These are phyloP conservation scores for Venturia pyrina DNA, from an alignment of 2,329 filamentous ascomycete species.

Conservation along the genomic window DNA sequence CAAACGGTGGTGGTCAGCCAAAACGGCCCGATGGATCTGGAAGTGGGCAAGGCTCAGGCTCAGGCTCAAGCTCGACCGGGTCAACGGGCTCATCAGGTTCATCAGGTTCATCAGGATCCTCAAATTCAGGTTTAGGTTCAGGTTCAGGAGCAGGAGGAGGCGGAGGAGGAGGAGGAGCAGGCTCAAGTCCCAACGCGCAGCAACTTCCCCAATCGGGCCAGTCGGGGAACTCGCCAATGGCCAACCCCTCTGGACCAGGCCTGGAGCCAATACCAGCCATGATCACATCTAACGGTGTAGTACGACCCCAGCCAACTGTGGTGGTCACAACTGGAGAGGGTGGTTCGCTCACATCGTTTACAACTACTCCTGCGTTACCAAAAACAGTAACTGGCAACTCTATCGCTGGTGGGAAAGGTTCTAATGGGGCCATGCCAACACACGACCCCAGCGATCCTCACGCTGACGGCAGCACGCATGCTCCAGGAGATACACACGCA, in stretches of 20 bases:
- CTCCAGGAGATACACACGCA: not conserved
- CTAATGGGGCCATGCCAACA: not conserved
- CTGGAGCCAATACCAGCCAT: not conserved
- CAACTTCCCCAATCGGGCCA: not conserved
- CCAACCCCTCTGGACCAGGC: not conserved
- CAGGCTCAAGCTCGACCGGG: not conserved
- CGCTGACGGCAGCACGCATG: not conserved
- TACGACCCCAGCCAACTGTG: not conserved
- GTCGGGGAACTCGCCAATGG: not conserved
- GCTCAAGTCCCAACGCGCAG: not conserved
- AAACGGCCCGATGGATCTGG: slow-evolving; percentile 1
- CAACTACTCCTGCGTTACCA: not conserved
- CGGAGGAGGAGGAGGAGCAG: not conserved
- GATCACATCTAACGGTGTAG: not conserved
- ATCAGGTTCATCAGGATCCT: not conserved
- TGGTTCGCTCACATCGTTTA: not conserved
- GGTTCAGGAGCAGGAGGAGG: not conserved
- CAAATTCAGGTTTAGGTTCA: not conserved
- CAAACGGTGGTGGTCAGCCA: slow-evolving; percentile 4
- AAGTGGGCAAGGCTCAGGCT: slow-evolving; percentile 1
- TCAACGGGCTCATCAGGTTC: not conserved
- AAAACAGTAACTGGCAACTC: not conserved
- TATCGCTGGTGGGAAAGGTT: not conserved
- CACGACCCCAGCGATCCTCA: not conserved
- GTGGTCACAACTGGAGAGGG: not conserved